These are phyloP conservation scores for Basipetospora chlamydospora DNA, from an alignment of 2,329 filamentous ascomycete species.

Conservation along the genomic window DNA sequence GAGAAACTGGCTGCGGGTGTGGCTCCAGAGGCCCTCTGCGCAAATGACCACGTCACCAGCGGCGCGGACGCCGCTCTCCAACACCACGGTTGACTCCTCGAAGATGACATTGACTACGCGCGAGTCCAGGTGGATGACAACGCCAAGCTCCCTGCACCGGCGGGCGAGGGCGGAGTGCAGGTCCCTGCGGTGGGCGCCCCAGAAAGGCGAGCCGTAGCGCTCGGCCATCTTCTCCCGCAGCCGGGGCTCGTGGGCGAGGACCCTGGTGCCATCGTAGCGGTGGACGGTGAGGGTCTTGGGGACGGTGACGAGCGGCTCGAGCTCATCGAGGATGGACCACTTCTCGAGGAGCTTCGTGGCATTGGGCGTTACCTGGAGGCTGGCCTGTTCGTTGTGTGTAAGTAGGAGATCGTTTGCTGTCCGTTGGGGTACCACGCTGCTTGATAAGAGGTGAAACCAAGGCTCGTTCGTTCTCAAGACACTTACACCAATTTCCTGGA, in stretches of 20 bases:
- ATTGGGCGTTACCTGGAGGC: slow-evolving; percentile 10
- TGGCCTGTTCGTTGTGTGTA: too few relatives aligned
- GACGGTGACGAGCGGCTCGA: slow-evolving; percentile 7
- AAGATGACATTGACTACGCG: slow-evolving; percentile 1
- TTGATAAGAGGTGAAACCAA: not conserved
- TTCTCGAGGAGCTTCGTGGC: slow-evolving; percentile 8
- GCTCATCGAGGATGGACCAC: slow-evolving; percentile 7
- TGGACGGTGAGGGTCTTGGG: slow-evolving; percentile 9
- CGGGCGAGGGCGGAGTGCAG: slow-evolving; percentile 27
- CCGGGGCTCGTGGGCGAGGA: slow-evolving; percentile 8
- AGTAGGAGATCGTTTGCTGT: too few relatives aligned
- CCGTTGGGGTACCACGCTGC: too few relatives aligned
- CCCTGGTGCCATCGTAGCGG: slow-evolving; percentile 9
- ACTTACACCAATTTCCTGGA: slow-evolving; percentile 10
- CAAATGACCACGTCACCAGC: not conserved
- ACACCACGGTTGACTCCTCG: not conserved
- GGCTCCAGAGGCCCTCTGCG: slow-evolving; percentile 19
- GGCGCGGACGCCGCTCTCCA: not conserved
- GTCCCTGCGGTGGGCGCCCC: slow-evolving; percentile 34
- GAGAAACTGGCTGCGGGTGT: slow-evolving; percentile 28
- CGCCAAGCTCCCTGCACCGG: slow-evolving; percentile 23
- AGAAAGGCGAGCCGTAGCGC: slow-evolving; percentile 19
- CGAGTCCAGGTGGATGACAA: slow-evolving; percentile 8
- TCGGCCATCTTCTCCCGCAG: slow-evolving; percentile 6
- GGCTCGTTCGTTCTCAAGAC: too few relatives aligned